Evolutionary conservation across 441 rosid species (phyloP), one percentile per base, ranked within the genome.

Genomic region (Raphanus hybrid): DNA sequence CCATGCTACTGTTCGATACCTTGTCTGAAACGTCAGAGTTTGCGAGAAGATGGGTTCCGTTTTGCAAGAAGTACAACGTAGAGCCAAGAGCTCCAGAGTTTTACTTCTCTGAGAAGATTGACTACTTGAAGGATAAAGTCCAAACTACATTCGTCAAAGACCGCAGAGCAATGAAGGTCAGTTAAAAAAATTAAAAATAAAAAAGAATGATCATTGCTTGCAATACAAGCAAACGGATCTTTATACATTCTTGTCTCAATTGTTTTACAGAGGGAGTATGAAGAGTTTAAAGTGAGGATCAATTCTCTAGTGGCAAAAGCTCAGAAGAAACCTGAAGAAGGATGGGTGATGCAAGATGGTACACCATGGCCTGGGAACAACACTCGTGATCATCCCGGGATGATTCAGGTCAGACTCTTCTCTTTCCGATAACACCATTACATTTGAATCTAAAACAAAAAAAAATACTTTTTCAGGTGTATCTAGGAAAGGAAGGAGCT

Each of bases 301-400:
- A 92, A 94, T 78, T 85, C 98, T 8, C 41, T 94, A 80, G 98
- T 94, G 6, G 87, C 97, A 14, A 91, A 91, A 75, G 98, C 98
- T 59, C 92, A 86, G 50, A 94, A 92, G 83, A 90, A 88, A 27
- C 98, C 97, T n/a, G 97, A 94, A 83, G 97, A 91, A 84, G 97
- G 97, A 41, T 92, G 98, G 98, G 89, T 89, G 29, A 94, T 92
- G 98, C 97, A 92, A 78, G 98, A 94, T 80, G 97, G 98, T 32
- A 94, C 96, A 14, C 96, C 93, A 16, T 94, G 98, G 98, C 98
- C 96, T 12, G 98, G 98, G 5, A 94, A 92, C 87, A 92, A 85
- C 80, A 84, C 93, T 41, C 87, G 98, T 61, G 98, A 94, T 83
- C 98, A 94, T 80, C 98, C 97, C 43, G 97, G 98, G 4, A 94